A percentile compares a stretch with the other conserved stretches of the same genome.
These are phyloP conservation scores for Dioscorea alata DNA, from an alignment of 106 monocot genomes.

Conservation along the genomic window DNA sequence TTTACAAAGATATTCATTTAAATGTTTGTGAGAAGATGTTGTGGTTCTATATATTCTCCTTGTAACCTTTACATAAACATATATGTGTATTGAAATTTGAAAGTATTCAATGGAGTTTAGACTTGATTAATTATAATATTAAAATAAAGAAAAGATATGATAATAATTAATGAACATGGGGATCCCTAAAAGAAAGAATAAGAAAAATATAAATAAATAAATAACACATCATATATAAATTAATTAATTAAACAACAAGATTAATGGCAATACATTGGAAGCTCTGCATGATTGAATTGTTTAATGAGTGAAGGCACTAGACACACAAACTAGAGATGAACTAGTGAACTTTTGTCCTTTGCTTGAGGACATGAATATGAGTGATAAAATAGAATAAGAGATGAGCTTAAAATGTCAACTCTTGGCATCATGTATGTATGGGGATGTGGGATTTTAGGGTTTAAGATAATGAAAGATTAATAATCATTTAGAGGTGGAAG, in stretches of 20 bases:
- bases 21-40: constrained; percentile 2
- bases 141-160: too few species aligned
- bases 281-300: neutral
- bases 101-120: neutral
- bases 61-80: neutral
- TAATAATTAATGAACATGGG: neutral
- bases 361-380: neutral
- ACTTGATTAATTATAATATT: neutral
- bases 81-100: neutral
- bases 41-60: neutral
- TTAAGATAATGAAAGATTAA: neutral
- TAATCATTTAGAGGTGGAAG: neutral
- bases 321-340: neutral
- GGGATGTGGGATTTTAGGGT: neutral
- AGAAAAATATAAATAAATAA: neutral
- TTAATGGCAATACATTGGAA: constrained; percentile 5
- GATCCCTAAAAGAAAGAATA: neutral
- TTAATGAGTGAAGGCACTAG: constrained; percentile 2
- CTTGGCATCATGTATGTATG: neutral
- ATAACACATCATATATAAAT: neutral
- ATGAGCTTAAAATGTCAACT: neutral
- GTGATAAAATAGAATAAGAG: neutral
- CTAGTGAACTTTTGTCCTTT: neutral
- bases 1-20: neutral
- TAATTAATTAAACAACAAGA: neutral